Conservation (phyloP, 164 flowering plant genomes). For the Aristolochia fimbriata region DNA sequence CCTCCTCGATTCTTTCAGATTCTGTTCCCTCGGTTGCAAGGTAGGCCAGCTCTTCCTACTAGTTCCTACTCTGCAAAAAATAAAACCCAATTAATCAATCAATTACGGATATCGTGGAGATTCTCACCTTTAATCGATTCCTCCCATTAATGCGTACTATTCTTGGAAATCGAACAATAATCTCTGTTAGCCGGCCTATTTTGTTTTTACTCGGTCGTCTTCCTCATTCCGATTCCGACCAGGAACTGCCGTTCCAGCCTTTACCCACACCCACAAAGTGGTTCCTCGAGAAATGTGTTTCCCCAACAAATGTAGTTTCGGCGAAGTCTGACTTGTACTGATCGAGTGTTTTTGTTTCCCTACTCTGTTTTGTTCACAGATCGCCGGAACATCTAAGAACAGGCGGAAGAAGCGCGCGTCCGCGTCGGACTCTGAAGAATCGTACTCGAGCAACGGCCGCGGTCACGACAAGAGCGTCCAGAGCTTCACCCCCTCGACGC, state of each 20-base stretch:
- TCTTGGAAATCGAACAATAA: not conserved
- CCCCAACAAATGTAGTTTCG: too few relatives aligned
- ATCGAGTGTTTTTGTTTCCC: constrained; percentile 2
- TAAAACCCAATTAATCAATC: not conserved
- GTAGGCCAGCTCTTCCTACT: constrained; percentile 21
- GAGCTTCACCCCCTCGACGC: constrained; percentile 78
- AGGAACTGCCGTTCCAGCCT: too few relatives aligned
- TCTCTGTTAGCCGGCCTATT: not conserved
- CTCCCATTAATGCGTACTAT: too few relatives aligned
- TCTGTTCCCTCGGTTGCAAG: constrained; percentile 98
- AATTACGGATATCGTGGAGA: not conserved
- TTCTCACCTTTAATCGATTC: too few relatives aligned
- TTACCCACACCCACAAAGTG: too few relatives aligned
- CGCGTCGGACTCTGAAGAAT: constrained; percentile 52
- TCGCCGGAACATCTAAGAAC: constrained; percentile 61
- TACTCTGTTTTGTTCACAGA: constrained; percentile 20
- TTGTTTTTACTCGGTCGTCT: too few relatives aligned
- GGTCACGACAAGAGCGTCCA: constrained; percentile 28
- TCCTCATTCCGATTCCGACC: too few relatives aligned
- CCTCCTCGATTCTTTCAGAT: constrained; percentile 81
- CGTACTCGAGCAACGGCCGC: constrained; percentile 43
- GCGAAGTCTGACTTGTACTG: not conserved
- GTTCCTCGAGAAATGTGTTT: too few relatives aligned
- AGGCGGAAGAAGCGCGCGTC: constrained; percentile 28
- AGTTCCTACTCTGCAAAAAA: too few relatives aligned